These are phyloP conservation scores for Pythium scleroteichum DNA, from an alignment of 352 stramenopile genomes.

Conservation along the genomic window DNA sequence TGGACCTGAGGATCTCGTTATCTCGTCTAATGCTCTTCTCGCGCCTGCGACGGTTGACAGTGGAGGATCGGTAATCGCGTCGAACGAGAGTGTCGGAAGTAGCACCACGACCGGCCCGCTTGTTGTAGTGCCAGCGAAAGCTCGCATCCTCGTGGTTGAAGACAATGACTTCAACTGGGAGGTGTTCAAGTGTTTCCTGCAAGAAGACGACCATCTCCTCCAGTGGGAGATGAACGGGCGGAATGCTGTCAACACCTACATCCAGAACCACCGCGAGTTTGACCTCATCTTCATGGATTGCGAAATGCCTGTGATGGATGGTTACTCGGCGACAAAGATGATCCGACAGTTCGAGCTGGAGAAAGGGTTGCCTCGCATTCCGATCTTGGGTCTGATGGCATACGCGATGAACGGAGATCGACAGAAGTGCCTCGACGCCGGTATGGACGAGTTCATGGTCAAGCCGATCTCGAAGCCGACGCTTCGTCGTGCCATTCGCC, in stretches of 20 bases:
- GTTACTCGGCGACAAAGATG: slow-evolving; percentile 67
- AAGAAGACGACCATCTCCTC: slow-evolving; percentile 76
- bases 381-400: slow-evolving; percentile 81
- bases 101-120: slow-evolving; percentile 21
- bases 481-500: slow-evolving; percentile 62
- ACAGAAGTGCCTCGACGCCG: slow-evolving; percentile 78
- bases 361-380: slow-evolving; percentile 65
- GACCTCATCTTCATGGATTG: slow-evolving; percentile 87
- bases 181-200: slow-evolving; percentile 86
- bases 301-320: slow-evolving; percentile 88
- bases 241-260: slow-evolving; percentile 69
- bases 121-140: slow-evolving; percentile 54
- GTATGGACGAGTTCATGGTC: slow-evolving; percentile 88
- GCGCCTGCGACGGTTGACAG: slow-evolving; percentile 24
- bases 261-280: slow-evolving; percentile 72
- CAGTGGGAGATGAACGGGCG: slow-evolving; percentile 82
- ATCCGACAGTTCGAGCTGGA: slow-evolving; percentile 75
- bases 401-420: slow-evolving; percentile 86
- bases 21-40: slow-evolving; percentile 21
- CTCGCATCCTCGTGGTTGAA: slow-evolving; percentile 82
- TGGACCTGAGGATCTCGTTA: slow-evolving; percentile 53
- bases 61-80: slow-evolving; percentile 37
- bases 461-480: slow-evolving; percentile 79
- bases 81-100: slow-evolving; percentile 46
- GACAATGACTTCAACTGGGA: slow-evolving; percentile 92